Evolutionary conservation across 768 basidiomycete genomes (phyloP).

Genomic region (Kwoniella europaea): DNA sequence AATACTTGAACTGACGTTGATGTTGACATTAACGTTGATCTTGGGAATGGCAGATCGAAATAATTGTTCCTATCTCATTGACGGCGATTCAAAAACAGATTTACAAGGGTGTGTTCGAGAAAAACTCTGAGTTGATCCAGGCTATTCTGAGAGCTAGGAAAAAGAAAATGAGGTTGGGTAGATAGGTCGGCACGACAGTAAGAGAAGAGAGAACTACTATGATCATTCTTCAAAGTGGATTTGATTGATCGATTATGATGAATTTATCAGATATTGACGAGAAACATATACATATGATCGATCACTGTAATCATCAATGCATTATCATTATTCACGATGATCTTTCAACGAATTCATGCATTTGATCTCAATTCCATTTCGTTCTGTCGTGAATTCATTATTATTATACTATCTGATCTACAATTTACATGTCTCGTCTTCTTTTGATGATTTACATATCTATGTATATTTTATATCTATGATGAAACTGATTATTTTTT

Average conservation of each 20-base stretch:
- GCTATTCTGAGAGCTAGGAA: constrained; percentile 34
- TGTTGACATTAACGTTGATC: background rate
- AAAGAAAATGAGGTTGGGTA: constrained; percentile 14
- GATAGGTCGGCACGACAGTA: too few species aligned
- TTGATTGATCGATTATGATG: too few species aligned
- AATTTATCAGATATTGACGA: too few species aligned
- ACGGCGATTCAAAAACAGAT: constrained; percentile 82
- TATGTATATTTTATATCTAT: background rate
- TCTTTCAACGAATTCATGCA: background rate
- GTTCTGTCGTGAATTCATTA: background rate
- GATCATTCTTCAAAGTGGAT: too few species aligned
- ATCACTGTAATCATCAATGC: too few species aligned
- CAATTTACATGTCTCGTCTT: background rate
- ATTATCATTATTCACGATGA: background rate
- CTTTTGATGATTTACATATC: background rate
- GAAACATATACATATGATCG: too few species aligned
- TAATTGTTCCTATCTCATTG: constrained; percentile 82
- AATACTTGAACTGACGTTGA: background rate
- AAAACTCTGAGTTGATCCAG: constrained; percentile 48
- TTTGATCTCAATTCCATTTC: background rate
- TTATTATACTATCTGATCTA: background rate
- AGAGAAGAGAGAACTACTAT: too few species aligned
- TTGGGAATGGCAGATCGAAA: constrained; percentile 51
- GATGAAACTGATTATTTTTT: too few species aligned
- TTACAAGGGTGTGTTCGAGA: constrained; percentile 82